These are phyloP conservation scores for Penicillium roqueforti DNA, from an alignment of 495 filamentous ascomycete species.

Conservation along the genomic window DNA sequence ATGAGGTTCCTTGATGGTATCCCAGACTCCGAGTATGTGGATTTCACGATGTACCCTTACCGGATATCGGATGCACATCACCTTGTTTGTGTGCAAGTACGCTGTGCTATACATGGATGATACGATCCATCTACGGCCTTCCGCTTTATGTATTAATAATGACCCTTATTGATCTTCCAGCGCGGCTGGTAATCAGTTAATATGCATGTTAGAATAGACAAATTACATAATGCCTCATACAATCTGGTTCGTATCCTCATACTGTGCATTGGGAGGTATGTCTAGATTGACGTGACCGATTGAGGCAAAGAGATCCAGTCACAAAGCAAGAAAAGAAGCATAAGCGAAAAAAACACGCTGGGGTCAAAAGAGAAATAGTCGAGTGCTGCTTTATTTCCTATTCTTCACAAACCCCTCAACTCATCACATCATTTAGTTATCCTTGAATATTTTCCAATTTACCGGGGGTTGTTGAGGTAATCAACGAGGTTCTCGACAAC, in stretches of 20 bases:
- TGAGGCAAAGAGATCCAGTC: conserved; percentile 4
- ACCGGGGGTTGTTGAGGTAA: conserved; percentile 41
- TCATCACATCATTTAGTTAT: conserved; percentile 18
- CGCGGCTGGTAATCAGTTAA: conserved; percentile 4
- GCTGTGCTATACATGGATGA: conserved; percentile 4
- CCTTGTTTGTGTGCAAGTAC: background rate
- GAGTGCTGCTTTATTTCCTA: conserved; percentile 26
- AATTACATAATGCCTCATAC: conserved; percentile 4
- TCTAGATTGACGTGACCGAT: background rate
- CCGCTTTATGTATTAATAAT: conserved; percentile 25
- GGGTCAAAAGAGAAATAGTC: conserved; percentile 8
- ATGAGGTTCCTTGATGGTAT: background rate
- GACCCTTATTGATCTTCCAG: conserved; percentile 12
- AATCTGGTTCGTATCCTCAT: background rate
- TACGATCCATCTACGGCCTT: conserved; percentile 10
- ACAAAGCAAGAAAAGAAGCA: conserved; percentile 1
- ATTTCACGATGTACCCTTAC: background rate
- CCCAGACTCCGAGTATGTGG: background rate
- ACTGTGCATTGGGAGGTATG: background rate
- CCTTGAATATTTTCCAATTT: conserved; percentile 12
- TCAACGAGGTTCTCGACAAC: conserved; percentile 42
- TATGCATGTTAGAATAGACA: conserved; percentile 18
- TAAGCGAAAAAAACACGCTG: background rate
- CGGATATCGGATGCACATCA: background rate
- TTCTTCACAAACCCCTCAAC: conserved; percentile 23